A percentile compares a stretch with the other conserved stretches of the same genome.
These are phyloP conservation scores for Aspergillus floridensis DNA, from an alignment of 2,329 filamentous ascomycete species.

Conservation along the genomic window DNA sequence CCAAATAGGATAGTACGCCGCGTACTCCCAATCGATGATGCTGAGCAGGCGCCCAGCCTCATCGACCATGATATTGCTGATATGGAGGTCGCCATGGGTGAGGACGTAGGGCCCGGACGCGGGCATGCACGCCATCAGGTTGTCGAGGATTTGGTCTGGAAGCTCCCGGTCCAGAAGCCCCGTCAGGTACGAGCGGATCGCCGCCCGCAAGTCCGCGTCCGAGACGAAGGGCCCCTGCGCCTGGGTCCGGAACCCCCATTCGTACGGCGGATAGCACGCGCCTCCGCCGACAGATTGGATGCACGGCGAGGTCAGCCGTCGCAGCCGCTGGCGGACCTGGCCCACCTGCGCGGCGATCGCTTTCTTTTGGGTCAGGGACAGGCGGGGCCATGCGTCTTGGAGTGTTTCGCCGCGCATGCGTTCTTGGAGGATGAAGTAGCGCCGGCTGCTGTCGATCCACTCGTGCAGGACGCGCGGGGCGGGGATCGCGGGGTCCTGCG, in stretches of 20 bases:
- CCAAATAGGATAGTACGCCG: slow-evolving; percentile 29
- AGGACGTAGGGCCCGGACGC: slow-evolving; percentile 25
- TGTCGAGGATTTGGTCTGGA: slow-evolving; percentile 16
- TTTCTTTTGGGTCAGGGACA: slow-evolving; percentile 14
- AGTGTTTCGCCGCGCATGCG: slow-evolving; percentile 18
- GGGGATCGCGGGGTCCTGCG: slow-evolving; percentile 13
- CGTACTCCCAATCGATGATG: slow-evolving; percentile 34
- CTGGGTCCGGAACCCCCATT: slow-evolving; percentile 1
- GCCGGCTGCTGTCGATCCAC: slow-evolving; percentile 18
- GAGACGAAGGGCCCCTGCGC: slow-evolving; percentile 19
- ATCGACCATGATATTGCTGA: slow-evolving; percentile 27
- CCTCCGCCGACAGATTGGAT: slow-evolving; percentile 17
- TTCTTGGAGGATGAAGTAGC: slow-evolving; percentile 17
- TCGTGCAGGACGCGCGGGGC: slow-evolving; percentile 16
- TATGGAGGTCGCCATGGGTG: slow-evolving; percentile 27
- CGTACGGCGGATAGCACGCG: slow-evolving; percentile 16
- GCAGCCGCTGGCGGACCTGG: slow-evolving; percentile 14
- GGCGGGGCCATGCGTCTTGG: slow-evolving; percentile 16
- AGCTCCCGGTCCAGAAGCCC: slow-evolving; percentile 11
- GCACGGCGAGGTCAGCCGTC: slow-evolving; percentile 10
- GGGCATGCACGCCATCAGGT: slow-evolving; percentile 20
- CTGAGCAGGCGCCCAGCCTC: slow-evolving; percentile 21
- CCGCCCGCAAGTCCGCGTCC: slow-evolving; percentile 17
- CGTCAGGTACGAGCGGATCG: slow-evolving; percentile 10
- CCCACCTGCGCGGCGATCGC: slow-evolving; percentile 19